phyloP scores from a whole-genome alignment of 805 yeast species.

The Candida jianshihensis region DNA sequence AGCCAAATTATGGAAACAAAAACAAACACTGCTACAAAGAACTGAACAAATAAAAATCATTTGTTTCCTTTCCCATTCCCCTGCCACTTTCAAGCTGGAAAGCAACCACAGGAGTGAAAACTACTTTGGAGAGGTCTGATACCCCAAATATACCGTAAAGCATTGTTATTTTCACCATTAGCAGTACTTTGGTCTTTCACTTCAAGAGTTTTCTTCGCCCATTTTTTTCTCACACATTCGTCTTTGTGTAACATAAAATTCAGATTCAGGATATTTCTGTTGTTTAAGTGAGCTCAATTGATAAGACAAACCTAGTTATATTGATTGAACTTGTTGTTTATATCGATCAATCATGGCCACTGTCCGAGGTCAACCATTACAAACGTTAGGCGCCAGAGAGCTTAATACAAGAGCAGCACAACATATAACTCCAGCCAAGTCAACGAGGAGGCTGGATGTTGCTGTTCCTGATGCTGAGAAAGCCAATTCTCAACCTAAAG shows the following conservation, averaged over 20 bases:
- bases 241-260: slow-evolving; percentile 1
- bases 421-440: slow-evolving; percentile 21
- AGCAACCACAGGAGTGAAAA: no score
- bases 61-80: not conserved
- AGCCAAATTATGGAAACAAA: slow-evolving; percentile 10
- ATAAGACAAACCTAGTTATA: no score
- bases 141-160: no score
- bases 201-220: no score
- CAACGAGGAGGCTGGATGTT: slow-evolving; percentile 20
- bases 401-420: slow-evolving; percentile 25
- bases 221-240: not conserved
- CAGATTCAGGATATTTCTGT: not conserved
- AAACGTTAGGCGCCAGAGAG: slow-evolving; percentile 29
- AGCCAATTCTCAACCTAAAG: slow-evolving; percentile 19
- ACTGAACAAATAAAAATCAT: not conserved
- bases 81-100: no score
- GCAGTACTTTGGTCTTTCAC: no score
- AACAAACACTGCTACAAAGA: slow-evolving; percentile 5
- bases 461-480: slow-evolving; percentile 13
- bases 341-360: slow-evolving; percentile 19
- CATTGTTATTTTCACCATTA: no score
- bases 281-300: not conserved
- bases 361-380: slow-evolving; percentile 32
- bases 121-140: no score
- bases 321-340: no score